Percentiles rank a stretch among this genome's conserved stretches.
phyloP scores from a whole-genome alignment of 257 asterid species.

The Anisodus tanguticus region DNA sequence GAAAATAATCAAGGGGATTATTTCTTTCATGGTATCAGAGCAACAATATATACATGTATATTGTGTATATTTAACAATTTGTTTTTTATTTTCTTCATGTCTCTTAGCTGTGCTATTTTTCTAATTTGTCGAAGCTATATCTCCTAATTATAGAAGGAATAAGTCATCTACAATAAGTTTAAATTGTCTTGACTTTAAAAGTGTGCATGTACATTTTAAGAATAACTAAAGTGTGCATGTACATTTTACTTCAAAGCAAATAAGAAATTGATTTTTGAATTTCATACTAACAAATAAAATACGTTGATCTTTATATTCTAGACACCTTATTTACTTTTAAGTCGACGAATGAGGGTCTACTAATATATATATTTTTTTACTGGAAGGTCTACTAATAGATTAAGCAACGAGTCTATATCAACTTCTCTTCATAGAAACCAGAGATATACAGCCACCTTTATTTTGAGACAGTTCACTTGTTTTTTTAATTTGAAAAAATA shows the following conservation, averaged over 20 bases:
- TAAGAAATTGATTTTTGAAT: background rate
- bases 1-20: no score
- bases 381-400: background rate
- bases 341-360: background rate
- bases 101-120: no score
- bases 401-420: slow-evolving; percentile 16
- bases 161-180: no score
- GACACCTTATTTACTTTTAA: background rate
- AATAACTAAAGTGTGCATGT: background rate
- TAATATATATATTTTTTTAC: no score
- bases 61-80: no score
- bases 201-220: no score
- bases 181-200: background rate
- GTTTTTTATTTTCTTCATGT: no score
- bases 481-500: background rate
- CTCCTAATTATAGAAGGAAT: no score
- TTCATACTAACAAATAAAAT: background rate
- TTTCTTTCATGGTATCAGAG: no score
- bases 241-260: background rate
- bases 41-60: no score
- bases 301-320: background rate
- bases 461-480: background rate
- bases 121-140: no score
- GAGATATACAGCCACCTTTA: background rate
- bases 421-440: background rate